Evolutionary conservation across 148 eudicot species (phyloP), one percentile per base, ranked within the genome.

Genomic region (Amaranthus hypochondriacus): DNA sequence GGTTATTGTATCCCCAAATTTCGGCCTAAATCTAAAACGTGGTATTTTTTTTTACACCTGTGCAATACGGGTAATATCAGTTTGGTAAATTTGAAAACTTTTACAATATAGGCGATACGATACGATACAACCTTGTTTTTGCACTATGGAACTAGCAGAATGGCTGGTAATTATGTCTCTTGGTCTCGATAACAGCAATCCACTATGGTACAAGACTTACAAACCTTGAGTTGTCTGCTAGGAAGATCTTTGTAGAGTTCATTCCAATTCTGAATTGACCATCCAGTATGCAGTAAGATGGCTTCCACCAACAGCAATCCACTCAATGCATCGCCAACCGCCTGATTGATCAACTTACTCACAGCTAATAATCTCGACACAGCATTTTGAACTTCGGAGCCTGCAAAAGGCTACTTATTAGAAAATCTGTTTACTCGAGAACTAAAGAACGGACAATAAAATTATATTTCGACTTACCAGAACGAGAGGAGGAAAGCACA

Each of bases 321-420:
- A 74, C 97, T 92, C 78, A 95, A 74, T 48, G 99, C 96, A 80
- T 95, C 99, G 60, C 99, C 99, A 77, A 95, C 94, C 14, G 99
- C 99, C 72, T 92, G 99, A 80, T 95, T 95, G 76, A 95, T 90
- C 80, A 95, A 74, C 77, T 86, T 84, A 80, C 93, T 90, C 62
- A 87, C 92, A 12, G 97, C 97, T 85, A 90, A 77, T 73, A 95
- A 83, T 84, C 99, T 86, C 78, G 74, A 74, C 65, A 86, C 89
- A 76, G 97, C 96, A 87, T 89, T 89, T 3, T 88, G 89, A 83
- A 85, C 80, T 73, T 86, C 91, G n/a, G 89, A 87, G 72, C 81
- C 92, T 95, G 82, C 65, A 83, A 87, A 70, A 80, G 73, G 57
- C 59, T 78, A 62, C 13, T 46, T 46, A 3, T 62, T 56, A 63